A percentile compares a stretch with the other conserved stretches of the same genome.
Evolutionary conservation across 2,329 filamentous ascomycete species (phyloP).

Genomic region (Hypocrella siamensis): DNA sequence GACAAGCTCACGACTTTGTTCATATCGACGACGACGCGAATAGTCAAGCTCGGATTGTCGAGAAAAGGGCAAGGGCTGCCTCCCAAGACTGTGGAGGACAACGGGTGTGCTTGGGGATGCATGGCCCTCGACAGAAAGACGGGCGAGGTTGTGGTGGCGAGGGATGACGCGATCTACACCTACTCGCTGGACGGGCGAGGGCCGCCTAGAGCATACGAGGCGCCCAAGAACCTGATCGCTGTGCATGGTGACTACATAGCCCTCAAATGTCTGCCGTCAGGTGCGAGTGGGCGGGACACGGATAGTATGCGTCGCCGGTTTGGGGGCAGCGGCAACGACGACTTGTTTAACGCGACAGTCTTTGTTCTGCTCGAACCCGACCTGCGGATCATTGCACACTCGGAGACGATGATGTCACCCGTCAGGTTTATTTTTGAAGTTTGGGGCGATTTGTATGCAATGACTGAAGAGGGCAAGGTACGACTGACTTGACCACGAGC

Average conservation of each 20-base stretch:
- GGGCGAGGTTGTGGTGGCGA: constrained; percentile 77
- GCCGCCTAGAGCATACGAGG: constrained; percentile 80
- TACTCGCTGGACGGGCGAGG: constrained; percentile 77
- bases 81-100: constrained; percentile 75
- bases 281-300: constrained; percentile 35
- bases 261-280: constrained; percentile 60
- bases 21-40: constrained; percentile 77
- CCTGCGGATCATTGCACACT: constrained; percentile 77
- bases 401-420: constrained; percentile 67
- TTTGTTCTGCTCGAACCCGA: constrained; percentile 90
- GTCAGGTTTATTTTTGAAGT: constrained; percentile 69
- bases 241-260: constrained; percentile 77
- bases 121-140: constrained; percentile 74
- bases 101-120: constrained; percentile 83
- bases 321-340: constrained; percentile 52
- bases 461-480: constrained; percentile 86
- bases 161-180: constrained; percentile 91
- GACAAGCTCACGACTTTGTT: constrained; percentile 60
- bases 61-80: constrained; percentile 82
- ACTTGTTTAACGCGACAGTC: constrained; percentile 71
- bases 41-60: constrained; percentile 74
- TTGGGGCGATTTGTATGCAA: constrained; percentile 84
- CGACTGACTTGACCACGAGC: constrained; percentile 8
- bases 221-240: constrained; percentile 67
- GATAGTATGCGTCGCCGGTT: constrained; percentile 56